Evolutionary conservation across 2,329 filamentous ascomycete species (phyloP), one percentile per base, ranked within the genome.

Genomic region (Nemania sp.): DNA sequence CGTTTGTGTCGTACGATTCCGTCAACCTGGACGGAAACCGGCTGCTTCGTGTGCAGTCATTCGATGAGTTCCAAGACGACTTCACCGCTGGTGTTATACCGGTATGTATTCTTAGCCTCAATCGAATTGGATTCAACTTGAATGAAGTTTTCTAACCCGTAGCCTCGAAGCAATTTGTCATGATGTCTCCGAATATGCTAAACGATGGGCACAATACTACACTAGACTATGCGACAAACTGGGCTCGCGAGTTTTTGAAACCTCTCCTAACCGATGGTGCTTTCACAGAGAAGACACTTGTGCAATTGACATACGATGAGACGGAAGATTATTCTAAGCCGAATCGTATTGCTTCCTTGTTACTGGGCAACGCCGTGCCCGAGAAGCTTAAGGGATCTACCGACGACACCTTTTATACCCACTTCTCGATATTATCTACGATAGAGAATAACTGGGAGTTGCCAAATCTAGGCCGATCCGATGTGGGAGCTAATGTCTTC

Each of bases 241-340:
- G 88, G 87, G 80, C 83, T 14, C 80, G 80, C 41, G 74, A 70
- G 45, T 92, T 91, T 73, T 71, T 94, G 6, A 78, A 81, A 48
- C 88, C 88, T 0, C 80, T 94, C 14, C 75, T 93, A 5, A 69
- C 77, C 24, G 80, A 93, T 70, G 72, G 76, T 17, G 80, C 85
- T 62, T 92, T 93, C 43, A 86, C 85, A 80, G 77, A 89, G 49
- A 82, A 86, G 64, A 92, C 88, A 0, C 78, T 94, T 2, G 79
- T 94, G 7, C 77, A 93, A 14, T 72, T 94, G 52, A 92, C 84
- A 14, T 94, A 90, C 66, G 90, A 94, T 61, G 90, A 94, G 73
- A 88, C 84, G 66, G 81, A 86, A 60, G 83, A 81, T 20, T 91
- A 91, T 71, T 71, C 77, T 5, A 72, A 77, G 17, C 80, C 81